A percentile compares a stretch with the other conserved stretches of the same genome.
phyloP scores from a whole-genome alignment of 306 rosid genomes.

The Cucurbita moschata region DNA sequence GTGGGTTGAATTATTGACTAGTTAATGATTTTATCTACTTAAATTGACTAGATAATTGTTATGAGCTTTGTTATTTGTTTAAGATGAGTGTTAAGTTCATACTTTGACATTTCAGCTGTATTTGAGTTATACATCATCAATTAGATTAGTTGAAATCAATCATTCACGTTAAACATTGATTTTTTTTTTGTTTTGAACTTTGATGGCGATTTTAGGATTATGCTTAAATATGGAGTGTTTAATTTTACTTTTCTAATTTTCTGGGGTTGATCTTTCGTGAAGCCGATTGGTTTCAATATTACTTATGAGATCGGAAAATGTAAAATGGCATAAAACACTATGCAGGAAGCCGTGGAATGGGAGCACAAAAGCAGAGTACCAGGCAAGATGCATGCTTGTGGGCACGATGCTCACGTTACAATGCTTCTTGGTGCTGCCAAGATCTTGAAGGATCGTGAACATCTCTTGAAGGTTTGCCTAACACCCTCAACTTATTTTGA shows the following conservation, averaged over 20 bases:
- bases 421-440: slow-evolving; percentile 95
- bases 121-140: background rate
- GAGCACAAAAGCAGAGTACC: slow-evolving; percentile 75
- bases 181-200: background rate
- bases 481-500: background rate
- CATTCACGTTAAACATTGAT: background rate
- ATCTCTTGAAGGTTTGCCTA: slow-evolving; percentile 55
- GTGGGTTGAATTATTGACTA: too few relatives aligned
- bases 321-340: background rate
- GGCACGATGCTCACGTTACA: slow-evolving; percentile 96
- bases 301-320: background rate
- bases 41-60: too few relatives aligned
- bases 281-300: too few relatives aligned
- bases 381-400: slow-evolving; percentile 99
- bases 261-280: too few relatives aligned
- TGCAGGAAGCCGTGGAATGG: slow-evolving; percentile 76
- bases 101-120: background rate
- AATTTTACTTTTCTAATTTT: background rate
- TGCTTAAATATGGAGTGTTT: background rate
- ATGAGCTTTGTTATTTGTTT: too few relatives aligned
- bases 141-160: background rate
- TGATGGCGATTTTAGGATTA: background rate
- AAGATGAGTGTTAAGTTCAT: background rate
- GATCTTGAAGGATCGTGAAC: slow-evolving; percentile 73
- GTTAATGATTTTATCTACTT: too few relatives aligned